A percentile compares a stretch with the other conserved stretches of the same genome.
phyloP scores from a whole-genome alignment of 2,329 filamentous ascomycete species.

The Monosporascus sp. region DNA sequence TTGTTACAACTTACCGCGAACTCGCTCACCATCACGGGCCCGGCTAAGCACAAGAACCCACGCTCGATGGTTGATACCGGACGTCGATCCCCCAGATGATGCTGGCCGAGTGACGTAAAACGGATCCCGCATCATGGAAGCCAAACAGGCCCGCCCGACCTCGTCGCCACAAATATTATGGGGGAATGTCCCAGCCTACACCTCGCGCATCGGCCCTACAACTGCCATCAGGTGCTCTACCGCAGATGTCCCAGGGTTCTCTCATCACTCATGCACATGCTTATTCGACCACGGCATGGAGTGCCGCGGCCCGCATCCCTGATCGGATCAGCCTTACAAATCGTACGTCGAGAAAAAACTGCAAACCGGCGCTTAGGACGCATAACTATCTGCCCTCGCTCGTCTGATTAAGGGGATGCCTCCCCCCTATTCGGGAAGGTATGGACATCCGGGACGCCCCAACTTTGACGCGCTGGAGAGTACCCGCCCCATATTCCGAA shows the following conservation, averaged over 20 bases:
- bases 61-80: background rate
- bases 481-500: too few species aligned
- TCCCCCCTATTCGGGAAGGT: background rate
- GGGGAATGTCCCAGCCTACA: too few species aligned
- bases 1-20: background rate
- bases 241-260: too few species aligned
- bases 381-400: background rate
- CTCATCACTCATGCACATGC: background rate
- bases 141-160: too few species aligned
- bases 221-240: too few species aligned
- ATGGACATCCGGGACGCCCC: too few species aligned
- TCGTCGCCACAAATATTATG: too few species aligned
- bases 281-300: background rate
- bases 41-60: background rate
- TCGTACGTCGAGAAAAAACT: background rate
- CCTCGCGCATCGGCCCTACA: too few species aligned
- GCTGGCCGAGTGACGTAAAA: background rate
- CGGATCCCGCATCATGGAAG: background rate
- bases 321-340: background rate
- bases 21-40: background rate
- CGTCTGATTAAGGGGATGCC: too few species aligned
- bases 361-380: background rate
- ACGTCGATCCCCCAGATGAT: too few species aligned
- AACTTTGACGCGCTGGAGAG: too few species aligned
- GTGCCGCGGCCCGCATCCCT: background rate